Percentiles rank a stretch among this genome's conserved stretches.
Conservation (phyloP, 768 basidiomycete genomes). For the Tricholomella constricta region DNA sequence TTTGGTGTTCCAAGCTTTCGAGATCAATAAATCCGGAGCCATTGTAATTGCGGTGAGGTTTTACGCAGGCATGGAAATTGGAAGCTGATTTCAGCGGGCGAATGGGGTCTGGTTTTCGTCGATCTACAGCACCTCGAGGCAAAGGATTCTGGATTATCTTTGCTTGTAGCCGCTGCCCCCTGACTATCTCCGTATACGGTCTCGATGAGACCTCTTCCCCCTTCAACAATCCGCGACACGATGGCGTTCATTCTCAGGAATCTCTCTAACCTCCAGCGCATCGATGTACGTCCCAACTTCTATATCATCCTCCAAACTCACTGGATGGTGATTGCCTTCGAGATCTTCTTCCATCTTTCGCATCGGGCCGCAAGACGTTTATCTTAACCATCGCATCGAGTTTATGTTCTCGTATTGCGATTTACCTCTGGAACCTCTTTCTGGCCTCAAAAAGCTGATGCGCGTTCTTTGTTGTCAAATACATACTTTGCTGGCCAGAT, state of each 20-base stretch:
- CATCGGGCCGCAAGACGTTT: not conserved
- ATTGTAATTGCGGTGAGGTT: slow-evolving; percentile 10
- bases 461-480: not conserved
- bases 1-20: slow-evolving; percentile 6
- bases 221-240: not conserved
- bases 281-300: not conserved
- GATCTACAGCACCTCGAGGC: slow-evolving; percentile 20
- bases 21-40: slow-evolving; percentile 9
- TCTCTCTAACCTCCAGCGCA: not conserved
- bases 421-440: slow-evolving; percentile 1
- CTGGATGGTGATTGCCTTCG: not conserved
- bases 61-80: slow-evolving; percentile 3
- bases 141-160: slow-evolving; percentile 11
- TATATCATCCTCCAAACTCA: not conserved
- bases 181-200: not conserved
- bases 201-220: not conserved
- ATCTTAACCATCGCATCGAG: slow-evolving; percentile 2
- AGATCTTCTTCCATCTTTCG: not conserved
- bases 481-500: slow-evolving; percentile 1
- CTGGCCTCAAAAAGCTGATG: not conserved
- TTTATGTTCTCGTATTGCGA: not conserved
- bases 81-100: slow-evolving; percentile 7
- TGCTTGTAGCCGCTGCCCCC: slow-evolving; percentile 1
- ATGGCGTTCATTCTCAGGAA: not conserved
- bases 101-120: slow-evolving; percentile 18